Evolutionary conservation across 495 filamentous ascomycete genomes (phyloP).

Genomic region (Articulospora tetracladia): DNA sequence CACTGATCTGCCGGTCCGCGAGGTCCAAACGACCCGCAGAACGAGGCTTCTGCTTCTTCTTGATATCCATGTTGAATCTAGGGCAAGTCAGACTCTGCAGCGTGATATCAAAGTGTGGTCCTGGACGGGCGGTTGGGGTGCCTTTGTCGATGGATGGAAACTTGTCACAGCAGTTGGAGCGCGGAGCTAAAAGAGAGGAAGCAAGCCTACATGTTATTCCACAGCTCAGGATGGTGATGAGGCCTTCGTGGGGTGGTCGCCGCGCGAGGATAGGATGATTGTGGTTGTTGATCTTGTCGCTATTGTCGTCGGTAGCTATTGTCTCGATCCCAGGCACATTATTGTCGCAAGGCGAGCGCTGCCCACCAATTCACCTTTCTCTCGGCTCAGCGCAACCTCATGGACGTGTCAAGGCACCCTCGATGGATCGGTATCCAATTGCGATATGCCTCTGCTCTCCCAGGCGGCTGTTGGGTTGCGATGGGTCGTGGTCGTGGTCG

Average conservation of each 20-base stretch:
- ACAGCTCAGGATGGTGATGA: neutral
- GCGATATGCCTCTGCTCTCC: neutral
- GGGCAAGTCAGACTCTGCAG: conserved; percentile 2
- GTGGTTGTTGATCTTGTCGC: neutral
- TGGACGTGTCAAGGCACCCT: conserved; percentile 6
- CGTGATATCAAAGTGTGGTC: neutral
- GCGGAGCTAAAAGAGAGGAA: neutral
- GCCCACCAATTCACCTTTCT: conserved; percentile 4
- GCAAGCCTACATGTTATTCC: neutral
- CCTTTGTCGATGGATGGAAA: neutral
- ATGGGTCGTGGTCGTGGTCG: neutral
- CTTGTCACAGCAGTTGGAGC: neutral
- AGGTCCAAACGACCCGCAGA: conserved; percentile 1
- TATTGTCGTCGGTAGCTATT: conserved; percentile 2
- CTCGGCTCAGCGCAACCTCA: conserved; percentile 14
- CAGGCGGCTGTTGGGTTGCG: neutral
- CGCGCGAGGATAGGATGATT: neutral
- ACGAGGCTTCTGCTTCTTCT: conserved; percentile 10
- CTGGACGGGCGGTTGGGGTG: neutral
- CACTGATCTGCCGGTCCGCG: conserved; percentile 15
- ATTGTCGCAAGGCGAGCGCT: conserved; percentile 6
- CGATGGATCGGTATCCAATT: neutral
- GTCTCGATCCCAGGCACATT: conserved; percentile 5
- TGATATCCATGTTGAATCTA: conserved; percentile 18
- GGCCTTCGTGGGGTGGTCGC: neutral